Base-by-base conservation (phyloP, 768 basidiomycete genomes). In the Macrolepiota dolichaula region DNA sequence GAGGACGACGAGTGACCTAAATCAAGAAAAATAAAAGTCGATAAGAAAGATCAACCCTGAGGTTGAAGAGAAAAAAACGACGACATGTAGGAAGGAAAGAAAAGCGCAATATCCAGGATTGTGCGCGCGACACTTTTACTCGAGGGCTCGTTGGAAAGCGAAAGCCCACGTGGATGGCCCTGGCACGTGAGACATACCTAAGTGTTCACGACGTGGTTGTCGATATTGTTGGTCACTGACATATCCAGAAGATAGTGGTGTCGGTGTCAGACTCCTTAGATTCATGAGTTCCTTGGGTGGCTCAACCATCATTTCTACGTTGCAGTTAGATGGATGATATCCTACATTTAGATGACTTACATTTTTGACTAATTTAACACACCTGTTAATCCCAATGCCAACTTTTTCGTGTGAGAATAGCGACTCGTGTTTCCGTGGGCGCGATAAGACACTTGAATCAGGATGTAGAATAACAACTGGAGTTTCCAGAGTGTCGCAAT, bases 121-220 rank as follows among this genome's bases (percentile, higher is more conserved):
- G 19, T 54, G 42, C 35, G 19, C 61, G 32, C 40, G 47, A n/a
- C 42, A 17, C 38, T 55, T 53, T 54, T 49, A 46, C 51, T 54
- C 17, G 42, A 40, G 35, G 19, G 15, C 19, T 50, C 25, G 46
- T 24, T 37, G 19, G 12, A 17, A 55, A 25, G 19, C 42, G 37
- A 42, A 47, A 44, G 37, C 19, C 38, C 57, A 58, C 57, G 57
- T 58, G 57, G 36, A 37, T 24, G 35, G 36, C 49, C 47, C 49
- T 50, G 24, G 57, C 57, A 58, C 57, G 57, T 58, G 57, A 58
- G 47, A 51, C 24, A 19, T 58, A 58, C 57, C 49, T 38, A 3
- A 13, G 24, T 49, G 46, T 24, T 55, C 54, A 6, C 11, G 37
- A 17, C 10, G 32, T 2, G 10, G 12, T 9, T 3, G 52, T 54